Evolutionary conservation across 164 flowering plant species (phyloP), one percentile per base, ranked within the genome.

Genomic region (Sedum album): DNA sequence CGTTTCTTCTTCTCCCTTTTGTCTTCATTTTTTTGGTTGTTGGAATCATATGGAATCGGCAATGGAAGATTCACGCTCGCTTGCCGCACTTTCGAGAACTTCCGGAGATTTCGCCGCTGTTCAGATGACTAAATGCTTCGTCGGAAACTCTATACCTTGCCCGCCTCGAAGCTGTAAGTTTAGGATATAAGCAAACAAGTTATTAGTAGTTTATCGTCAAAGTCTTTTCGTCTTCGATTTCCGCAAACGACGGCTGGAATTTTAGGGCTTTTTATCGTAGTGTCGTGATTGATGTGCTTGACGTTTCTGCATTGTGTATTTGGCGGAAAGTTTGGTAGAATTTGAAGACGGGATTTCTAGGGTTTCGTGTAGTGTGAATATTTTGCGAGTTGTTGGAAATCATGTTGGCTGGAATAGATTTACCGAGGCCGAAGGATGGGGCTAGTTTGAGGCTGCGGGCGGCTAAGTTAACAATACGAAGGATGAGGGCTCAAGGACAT

Each of bases 401-500:
- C 60, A 68, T 41, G 66, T 65, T 86, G 92, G 84, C 81, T 36
- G 83, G 76, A 65, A 78, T 85, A 64, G 94, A 84, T 65, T 76
- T 82, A 69, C 80, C 80, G n/a, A 80, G 62, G 74, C 60, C 76
- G 33, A 57, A 57, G 11, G 73, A 42, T 69, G 74, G 49, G 61
- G 74, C 61, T 64, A 89, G 82, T 73, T 72, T 89, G 69, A 88
- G 74, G 68, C 92, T 91, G 65, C 84, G 75, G 64, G 78, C 82
- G 1, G 86, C 84, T 0, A 77, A 80, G 68, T 77, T 79, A 4
- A 85, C 88, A 4, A 83, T 91, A 30, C 75, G 78, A 11, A 81
- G 70, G 62, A 84, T 90, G n/a, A 82, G 84, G 60, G 57, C 46
- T 15, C 81, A 89, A 60, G 99, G 99, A 60, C 97, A 94, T 66